Conservation (phyloP, 1,284 basidiomycete genomes). For the Sanghuangporus sanghuang region DNA sequence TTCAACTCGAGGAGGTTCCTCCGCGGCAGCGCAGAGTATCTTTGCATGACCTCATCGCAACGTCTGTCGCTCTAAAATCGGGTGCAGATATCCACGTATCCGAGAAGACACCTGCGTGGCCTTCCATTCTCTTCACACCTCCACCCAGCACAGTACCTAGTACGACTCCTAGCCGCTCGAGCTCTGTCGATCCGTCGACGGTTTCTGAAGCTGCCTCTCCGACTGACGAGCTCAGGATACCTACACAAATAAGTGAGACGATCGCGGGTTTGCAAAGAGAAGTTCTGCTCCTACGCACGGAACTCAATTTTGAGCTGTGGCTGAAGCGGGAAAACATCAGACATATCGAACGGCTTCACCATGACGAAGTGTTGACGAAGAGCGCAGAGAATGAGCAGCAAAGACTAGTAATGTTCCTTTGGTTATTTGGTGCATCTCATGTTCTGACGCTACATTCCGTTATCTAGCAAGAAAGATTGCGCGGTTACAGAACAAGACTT, state of each 20-base stretch:
- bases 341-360: conserved; percentile 73
- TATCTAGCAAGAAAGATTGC: conserved; percentile 66
- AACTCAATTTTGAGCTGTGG: conserved; percentile 81
- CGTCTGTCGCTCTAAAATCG: conserved; percentile 65
- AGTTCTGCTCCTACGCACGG: conserved; percentile 65
- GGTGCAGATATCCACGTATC: conserved; percentile 56
- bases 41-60: conserved; percentile 64
- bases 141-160: conserved; percentile 20
- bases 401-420: conserved; percentile 37
- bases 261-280: conserved; percentile 70
- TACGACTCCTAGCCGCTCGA: conserved; percentile 6
- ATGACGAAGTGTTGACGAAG: conserved; percentile 64
- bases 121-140: conserved; percentile 33
- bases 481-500: conserved; percentile 65
- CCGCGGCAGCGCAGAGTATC: conserved; percentile 43
- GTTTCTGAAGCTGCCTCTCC: conserved; percentile 20
- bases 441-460: background rate
- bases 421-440: background rate
- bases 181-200: conserved; percentile 21
- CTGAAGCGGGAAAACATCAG: conserved; percentile 70
- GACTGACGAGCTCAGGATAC: conserved; percentile 24
- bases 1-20: conserved; percentile 22
- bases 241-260: conserved; percentile 49
- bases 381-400: conserved; percentile 76
- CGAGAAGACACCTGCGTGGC: conserved; percentile 43